Percentiles rank a stretch among this genome's conserved stretches.
These are phyloP conservation scores for Maudiozyma barnettii DNA, from an alignment of 805 yeast species.

Conservation along the genomic window DNA sequence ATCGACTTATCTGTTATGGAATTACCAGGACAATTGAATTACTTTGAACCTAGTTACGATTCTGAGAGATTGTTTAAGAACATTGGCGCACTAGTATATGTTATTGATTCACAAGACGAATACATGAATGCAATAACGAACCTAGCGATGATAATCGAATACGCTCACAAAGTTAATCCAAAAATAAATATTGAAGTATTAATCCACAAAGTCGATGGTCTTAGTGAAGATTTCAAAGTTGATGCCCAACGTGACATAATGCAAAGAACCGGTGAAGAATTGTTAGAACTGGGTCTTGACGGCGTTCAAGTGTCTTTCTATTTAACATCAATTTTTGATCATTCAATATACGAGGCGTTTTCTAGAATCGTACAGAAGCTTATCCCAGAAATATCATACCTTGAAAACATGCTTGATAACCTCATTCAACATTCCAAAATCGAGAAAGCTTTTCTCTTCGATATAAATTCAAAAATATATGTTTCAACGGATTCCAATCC, in stretches of 20 bases:
- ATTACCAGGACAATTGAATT: slow-evolving; percentile 86
- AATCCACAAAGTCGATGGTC: slow-evolving; percentile 92
- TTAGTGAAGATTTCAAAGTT: slow-evolving; percentile 83
- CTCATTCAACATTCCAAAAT: slow-evolving; percentile 81
- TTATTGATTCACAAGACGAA: slow-evolving; percentile 92
- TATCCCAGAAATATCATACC: slow-evolving; percentile 76
- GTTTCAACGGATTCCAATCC: slow-evolving; percentile 95
- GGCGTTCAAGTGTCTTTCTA: slow-evolving; percentile 88
- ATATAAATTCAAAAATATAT: slow-evolving; percentile 83
- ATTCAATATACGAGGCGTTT: slow-evolving; percentile 91
- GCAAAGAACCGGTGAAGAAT: slow-evolving; percentile 91
- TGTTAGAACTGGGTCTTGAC: slow-evolving; percentile 79
- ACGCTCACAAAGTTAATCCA: slow-evolving; percentile 78
- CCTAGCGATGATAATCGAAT: slow-evolving; percentile 77
- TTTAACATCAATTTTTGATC: slow-evolving; percentile 89
- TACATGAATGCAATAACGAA: slow-evolving; percentile 86
- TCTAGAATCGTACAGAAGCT: slow-evolving; percentile 87
- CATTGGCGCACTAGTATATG: slow-evolving; percentile 87
- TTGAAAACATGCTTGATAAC: slow-evolving; percentile 83
- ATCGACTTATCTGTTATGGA: slow-evolving; percentile 88
- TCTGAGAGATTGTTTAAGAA: slow-evolving; percentile 66
- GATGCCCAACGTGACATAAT: slow-evolving; percentile 95
- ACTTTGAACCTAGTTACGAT: slow-evolving; percentile 79
- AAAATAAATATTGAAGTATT: slow-evolving; percentile 81
- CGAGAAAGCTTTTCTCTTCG: slow-evolving; percentile 89